Base-by-base conservation (phyloP, 495 filamentous ascomycete species). In the Aspergillus nidulans region DNA sequence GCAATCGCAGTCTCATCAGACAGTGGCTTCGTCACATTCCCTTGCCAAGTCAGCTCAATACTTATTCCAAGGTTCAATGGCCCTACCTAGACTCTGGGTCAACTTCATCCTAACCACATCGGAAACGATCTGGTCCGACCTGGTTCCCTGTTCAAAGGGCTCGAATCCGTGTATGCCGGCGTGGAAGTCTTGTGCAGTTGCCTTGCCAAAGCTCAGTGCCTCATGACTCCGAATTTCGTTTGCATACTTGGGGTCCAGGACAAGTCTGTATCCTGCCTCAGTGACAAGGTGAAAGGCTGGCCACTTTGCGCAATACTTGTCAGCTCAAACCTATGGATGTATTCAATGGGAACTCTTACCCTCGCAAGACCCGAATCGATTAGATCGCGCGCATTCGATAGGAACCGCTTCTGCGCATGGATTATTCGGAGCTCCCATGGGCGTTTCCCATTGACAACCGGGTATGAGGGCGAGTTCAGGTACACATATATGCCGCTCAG, bases 111-210 rank as follows among this genome's bases (percentile, higher is more conserved):
- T 52, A 0, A 62, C 43, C 6, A 53, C 55, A 42, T 64, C 59
- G 28, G 49, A 49, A 6, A 64, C 46, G 9, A 63, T 56, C 13
- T 51, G 15, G 1, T 53, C 50, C 1, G 21, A 1, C 1, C 20
- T 20, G 2, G 42, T 41, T 19, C 53, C 49, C 18, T 59, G 26
- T 4, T 30, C 40, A 54, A 76, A 70, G 12, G 70, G 64, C 25
- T 76, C 69, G 40, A 80, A 77, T 1, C 75, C 77, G 3, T 61
- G 60, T 6, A 76, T 56, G 24, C 61, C 1, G 4, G 42, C 24
- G 19, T 67, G 64, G 12, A 59, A 57, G 3, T 61, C 55, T 1
- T 12, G 4, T 0, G 2, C 49, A 3, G 54, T 24, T 0, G 28
- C 24, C 18, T 42, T 20, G 16, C 41, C 42, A 21, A 63, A 60